phyloP scores from a whole-genome alignment of 2,329 filamentous ascomycete genomes.

The Onygenales sp. region DNA sequence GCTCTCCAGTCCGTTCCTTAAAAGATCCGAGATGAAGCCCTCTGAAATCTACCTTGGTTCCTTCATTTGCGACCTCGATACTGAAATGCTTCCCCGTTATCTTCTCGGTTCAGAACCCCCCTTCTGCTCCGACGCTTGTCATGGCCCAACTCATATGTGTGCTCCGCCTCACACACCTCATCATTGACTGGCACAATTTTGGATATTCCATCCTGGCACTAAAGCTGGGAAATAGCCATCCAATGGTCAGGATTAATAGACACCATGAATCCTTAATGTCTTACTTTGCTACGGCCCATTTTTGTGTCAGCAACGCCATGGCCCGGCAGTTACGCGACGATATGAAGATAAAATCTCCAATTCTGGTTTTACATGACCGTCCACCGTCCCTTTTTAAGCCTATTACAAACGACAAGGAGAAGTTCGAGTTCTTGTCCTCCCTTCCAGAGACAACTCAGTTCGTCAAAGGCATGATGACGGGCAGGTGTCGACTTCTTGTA shows the following conservation, averaged over 20 bases:
- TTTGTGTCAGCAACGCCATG: slow-evolving; percentile 90
- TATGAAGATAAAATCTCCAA: slow-evolving; percentile 55
- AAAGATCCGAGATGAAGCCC: not conserved
- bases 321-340: slow-evolving; percentile 57
- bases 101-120: slow-evolving; percentile 60
- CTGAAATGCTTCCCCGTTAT: not conserved
- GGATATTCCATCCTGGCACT: slow-evolving; percentile 83
- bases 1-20: not conserved
- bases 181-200: slow-evolving; percentile 99
- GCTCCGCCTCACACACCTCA: slow-evolving; percentile 67
- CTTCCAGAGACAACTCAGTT: slow-evolving; percentile 56
- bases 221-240: slow-evolving; percentile 54
- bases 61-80: not conserved
- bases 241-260: slow-evolving; percentile 66
- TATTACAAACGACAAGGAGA: slow-evolving; percentile 39
- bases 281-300: slow-evolving; percentile 59
- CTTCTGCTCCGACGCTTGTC: slow-evolving; percentile 82
- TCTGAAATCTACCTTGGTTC: not conserved
- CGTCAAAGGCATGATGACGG: slow-evolving; percentile 49
- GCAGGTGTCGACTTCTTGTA: slow-evolving; percentile 61
- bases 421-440: slow-evolving; percentile 52
- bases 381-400: slow-evolving; percentile 77
- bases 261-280: slow-evolving; percentile 69
- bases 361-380: slow-evolving; percentile 73
- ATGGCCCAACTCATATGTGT: slow-evolving; percentile 64